A percentile compares a stretch with the other conserved stretches of the same genome.
Conservation (phyloP, 148 eudicot genomes). For the Chenopodium quinoa region DNA sequence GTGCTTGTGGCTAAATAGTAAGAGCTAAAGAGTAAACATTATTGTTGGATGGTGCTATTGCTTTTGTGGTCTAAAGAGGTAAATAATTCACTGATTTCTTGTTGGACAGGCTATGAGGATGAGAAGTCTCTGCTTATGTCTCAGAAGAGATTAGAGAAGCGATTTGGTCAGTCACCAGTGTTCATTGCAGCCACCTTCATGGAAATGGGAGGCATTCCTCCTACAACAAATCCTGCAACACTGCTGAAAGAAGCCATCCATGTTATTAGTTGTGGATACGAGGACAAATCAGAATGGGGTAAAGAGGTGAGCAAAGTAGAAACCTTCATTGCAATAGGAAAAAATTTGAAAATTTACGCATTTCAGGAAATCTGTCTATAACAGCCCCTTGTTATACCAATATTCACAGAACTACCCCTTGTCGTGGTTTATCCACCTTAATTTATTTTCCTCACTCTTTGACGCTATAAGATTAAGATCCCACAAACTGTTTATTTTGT, state of each 20-base stretch:
- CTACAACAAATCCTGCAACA: slow-evolving; percentile 78
- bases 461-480: background rate
- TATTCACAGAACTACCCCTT: background rate
- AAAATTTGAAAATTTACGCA: background rate
- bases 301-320: slow-evolving; percentile 64
- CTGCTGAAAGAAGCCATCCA: slow-evolving; percentile 93
- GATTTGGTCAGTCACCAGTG: slow-evolving; percentile 97
- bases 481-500: background rate
- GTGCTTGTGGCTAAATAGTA: background rate
- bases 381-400: background rate
- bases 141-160: slow-evolving; percentile 91
- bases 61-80: background rate
- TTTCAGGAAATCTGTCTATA: background rate
- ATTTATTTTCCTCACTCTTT: background rate
- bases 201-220: slow-evolving; percentile 94
- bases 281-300: slow-evolving; percentile 97
- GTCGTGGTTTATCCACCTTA: background rate
- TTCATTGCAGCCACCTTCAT: slow-evolving; percentile 93
- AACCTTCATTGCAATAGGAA: background rate
- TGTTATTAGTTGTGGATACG: slow-evolving; percentile 96
- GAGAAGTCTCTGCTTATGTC: slow-evolving; percentile 94
- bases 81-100: slow-evolving; percentile 5
- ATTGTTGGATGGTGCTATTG: background rate
- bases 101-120: slow-evolving; percentile 76
- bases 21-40: background rate